These are phyloP conservation scores for Cucumis hystrix DNA, from an alignment of 306 rosid species.

Conservation along the genomic window DNA sequence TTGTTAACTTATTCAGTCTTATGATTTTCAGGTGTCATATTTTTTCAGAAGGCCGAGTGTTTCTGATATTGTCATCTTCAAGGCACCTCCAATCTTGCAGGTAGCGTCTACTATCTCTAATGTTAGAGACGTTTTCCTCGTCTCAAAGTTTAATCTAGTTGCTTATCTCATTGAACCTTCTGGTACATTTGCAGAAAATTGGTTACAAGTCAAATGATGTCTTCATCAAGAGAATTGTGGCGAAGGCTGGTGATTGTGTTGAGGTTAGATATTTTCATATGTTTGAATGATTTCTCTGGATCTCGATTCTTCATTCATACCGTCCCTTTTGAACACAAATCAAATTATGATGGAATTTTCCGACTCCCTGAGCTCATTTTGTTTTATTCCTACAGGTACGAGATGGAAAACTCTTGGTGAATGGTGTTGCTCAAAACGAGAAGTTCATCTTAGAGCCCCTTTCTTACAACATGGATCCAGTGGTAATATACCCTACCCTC, in stretches of 20 bases:
- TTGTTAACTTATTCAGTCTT: neutral
- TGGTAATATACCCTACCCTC: slow-evolving; percentile 26
- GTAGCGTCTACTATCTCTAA: slow-evolving; percentile 19
- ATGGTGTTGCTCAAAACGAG: slow-evolving; percentile 59
- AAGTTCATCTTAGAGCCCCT: slow-evolving; percentile 70
- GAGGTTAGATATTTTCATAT: slow-evolving; percentile 32
- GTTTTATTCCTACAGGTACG: slow-evolving; percentile 31
- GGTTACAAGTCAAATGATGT: slow-evolving; percentile 61
- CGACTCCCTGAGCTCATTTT: neutral
- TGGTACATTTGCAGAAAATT: slow-evolving; percentile 31
- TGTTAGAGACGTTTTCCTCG: neutral
- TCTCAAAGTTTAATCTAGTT: neutral
- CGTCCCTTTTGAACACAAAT: neutral
- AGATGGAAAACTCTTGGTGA: slow-evolving; percentile 67
- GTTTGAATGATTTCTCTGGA: neutral
- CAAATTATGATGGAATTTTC: neutral
- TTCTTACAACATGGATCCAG: slow-evolving; percentile 52
- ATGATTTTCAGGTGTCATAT: slow-evolving; percentile 59
- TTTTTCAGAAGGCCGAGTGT: slow-evolving; percentile 74
- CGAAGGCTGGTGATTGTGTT: slow-evolving; percentile 81
- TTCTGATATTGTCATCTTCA: slow-evolving; percentile 86
- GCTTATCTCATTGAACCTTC: slow-evolving; percentile 9
- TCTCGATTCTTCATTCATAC: neutral
- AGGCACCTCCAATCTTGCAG: slow-evolving; percentile 70
- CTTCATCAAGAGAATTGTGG: slow-evolving; percentile 81